Percentiles rank a stretch among this genome's conserved stretches.
phyloP scores from a whole-genome alignment of 352 stramenopile species.

The Globisporangium ultimum region DNA sequence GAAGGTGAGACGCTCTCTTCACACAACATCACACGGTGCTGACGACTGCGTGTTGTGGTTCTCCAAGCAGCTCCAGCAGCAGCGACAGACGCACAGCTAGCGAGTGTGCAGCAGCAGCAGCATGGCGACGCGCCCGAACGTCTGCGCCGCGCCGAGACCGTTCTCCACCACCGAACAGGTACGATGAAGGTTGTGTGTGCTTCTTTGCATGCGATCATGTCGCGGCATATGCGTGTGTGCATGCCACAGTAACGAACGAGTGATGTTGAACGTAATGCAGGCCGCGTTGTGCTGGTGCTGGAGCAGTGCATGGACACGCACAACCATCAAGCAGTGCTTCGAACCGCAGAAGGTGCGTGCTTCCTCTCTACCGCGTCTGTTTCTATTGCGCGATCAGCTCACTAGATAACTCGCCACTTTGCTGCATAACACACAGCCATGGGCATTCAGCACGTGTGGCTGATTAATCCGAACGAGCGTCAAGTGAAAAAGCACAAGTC shows the following conservation, averaged over 20 bases:
- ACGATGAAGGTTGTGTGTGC: not conserved
- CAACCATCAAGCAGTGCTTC: constrained; percentile 89
- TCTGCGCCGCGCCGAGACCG: constrained; percentile 65
- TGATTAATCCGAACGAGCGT: constrained; percentile 58
- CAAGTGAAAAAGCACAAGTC: constrained; percentile 68
- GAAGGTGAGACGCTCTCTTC: no score
- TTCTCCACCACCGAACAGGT: constrained; percentile 59
- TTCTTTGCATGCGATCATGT: not conserved
- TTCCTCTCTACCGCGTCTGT: constrained; percentile 34
- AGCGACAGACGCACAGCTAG: not conserved
- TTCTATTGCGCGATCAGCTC: constrained; percentile 14
- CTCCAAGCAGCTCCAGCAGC: not conserved
- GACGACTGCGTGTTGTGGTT: not conserved
- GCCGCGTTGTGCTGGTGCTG: constrained; percentile 69
- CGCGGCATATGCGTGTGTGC: not conserved
- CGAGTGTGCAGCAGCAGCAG: not conserved
- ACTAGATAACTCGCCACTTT: not conserved
- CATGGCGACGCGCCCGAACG: constrained; percentile 38
- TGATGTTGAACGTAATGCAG: constrained; percentile 3
- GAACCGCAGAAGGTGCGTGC: constrained; percentile 82
- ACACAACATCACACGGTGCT: not conserved
- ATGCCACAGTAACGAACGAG: no score
- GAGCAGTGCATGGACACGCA: constrained; percentile 81
- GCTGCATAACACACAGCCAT: constrained; percentile 37
- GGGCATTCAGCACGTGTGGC: constrained; percentile 92